Evolutionary conservation across 1,284 basidiomycete species (phyloP).

Genomic region (Cutaneotrichosporon sp.): DNA sequence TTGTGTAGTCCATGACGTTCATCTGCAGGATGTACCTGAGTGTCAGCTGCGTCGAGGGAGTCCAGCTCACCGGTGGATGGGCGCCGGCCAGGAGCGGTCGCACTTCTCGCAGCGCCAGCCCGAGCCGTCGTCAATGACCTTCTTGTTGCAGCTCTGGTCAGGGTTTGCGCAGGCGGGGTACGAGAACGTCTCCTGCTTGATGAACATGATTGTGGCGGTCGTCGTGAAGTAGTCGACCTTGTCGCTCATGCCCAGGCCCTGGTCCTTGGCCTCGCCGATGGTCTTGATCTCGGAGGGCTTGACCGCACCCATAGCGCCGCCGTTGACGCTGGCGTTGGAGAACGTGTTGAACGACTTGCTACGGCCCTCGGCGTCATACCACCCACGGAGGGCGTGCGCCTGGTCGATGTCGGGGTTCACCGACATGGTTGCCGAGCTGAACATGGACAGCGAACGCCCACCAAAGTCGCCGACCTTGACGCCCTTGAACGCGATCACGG

Average conservation of each 20-base stretch:
- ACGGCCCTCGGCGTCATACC: slow-evolving; percentile 74
- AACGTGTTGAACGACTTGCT: slow-evolving; percentile 70
- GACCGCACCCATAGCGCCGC: slow-evolving; percentile 53
- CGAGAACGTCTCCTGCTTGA: slow-evolving; percentile 81
- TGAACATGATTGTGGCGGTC: slow-evolving; percentile 83
- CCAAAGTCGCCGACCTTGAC: slow-evolving; percentile 94
- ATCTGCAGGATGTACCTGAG: slow-evolving; percentile 83
- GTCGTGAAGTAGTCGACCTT: slow-evolving; percentile 80
- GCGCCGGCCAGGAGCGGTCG: slow-evolving; percentile 68
- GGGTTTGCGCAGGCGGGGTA: slow-evolving; percentile 85
- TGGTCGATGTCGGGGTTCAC: slow-evolving; percentile 88
- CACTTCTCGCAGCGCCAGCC: slow-evolving; percentile 96
- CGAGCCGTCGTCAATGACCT: slow-evolving; percentile 70
- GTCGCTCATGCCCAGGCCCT: slow-evolving; percentile 74
- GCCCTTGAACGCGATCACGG: slow-evolving; percentile 90
- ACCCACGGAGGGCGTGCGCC: slow-evolving; percentile 82
- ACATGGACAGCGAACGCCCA: slow-evolving; percentile 79
- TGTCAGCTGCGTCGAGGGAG: slow-evolving; percentile 2
- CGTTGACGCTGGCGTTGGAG: slow-evolving; percentile 55
- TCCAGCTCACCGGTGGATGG: slow-evolving; percentile 72
- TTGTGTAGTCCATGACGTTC: slow-evolving; percentile 85
- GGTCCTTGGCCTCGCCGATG: slow-evolving; percentile 78
- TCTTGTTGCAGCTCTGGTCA: slow-evolving; percentile 79
- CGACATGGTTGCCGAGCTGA: slow-evolving; percentile 68
- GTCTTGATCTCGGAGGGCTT: slow-evolving; percentile 72